A percentile compares a stretch with the other conserved stretches of the same genome.
These are phyloP conservation scores for Fraxinus platypoda DNA, from an alignment of 305 asterid genomes.

Conservation along the genomic window DNA sequence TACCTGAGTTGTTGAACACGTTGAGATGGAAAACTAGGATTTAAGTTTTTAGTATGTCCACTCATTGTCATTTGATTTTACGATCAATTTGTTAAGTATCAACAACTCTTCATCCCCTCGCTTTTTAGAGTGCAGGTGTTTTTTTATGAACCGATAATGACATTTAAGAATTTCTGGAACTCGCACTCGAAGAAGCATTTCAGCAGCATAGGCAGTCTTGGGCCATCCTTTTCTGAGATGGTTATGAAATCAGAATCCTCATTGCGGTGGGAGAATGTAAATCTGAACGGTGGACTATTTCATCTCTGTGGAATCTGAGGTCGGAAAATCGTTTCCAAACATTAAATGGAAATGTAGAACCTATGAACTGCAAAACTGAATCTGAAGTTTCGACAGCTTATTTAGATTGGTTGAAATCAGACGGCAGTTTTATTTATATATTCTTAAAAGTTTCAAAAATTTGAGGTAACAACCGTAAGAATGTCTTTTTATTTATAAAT, in stretches of 20 bases:
- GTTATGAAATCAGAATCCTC: slow-evolving; percentile 27
- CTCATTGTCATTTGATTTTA: background rate
- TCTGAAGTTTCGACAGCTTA: too few relatives aligned
- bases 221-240: slow-evolving; percentile 28
- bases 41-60: background rate
- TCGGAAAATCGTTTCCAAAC: slow-evolving; percentile 53
- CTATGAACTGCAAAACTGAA: too few relatives aligned
- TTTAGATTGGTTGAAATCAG: too few relatives aligned
- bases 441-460: too few relatives aligned
- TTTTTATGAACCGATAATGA: slow-evolving; percentile 59
- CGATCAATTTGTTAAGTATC: background rate
- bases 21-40: background rate
- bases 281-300: slow-evolving; percentile 38
- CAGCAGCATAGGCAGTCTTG: background rate
- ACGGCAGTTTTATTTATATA: too few relatives aligned
- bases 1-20: background rate
- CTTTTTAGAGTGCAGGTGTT: background rate
- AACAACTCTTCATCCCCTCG: background rate
- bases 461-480: too few relatives aligned
- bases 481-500: too few relatives aligned
- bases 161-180: slow-evolving; percentile 72
- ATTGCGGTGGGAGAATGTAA: slow-evolving; percentile 33
- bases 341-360: background rate
- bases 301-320: slow-evolving; percentile 64
- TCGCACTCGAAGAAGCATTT: slow-evolving; percentile 51